Percentiles rank a stretch among this genome's conserved stretches.
phyloP scores from a whole-genome alignment of 2,329 filamentous ascomycete genomes.

The Pseudopithomyces maydicus region DNA sequence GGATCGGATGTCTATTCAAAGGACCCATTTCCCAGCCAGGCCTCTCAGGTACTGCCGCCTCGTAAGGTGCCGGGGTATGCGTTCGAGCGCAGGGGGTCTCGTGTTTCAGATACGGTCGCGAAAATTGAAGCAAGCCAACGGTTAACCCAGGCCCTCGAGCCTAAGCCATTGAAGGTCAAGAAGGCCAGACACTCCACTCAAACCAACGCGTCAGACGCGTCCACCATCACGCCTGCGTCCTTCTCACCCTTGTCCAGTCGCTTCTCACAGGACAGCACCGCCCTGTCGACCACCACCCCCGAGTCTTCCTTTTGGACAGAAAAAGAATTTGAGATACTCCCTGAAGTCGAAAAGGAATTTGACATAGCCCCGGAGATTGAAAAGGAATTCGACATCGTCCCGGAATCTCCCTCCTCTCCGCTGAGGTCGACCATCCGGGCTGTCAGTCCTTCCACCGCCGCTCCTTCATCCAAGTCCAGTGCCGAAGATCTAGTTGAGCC shows the following conservation, averaged over 20 bases:
- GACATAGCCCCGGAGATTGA: conserved; percentile 41
- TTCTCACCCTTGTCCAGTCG: conserved; percentile 44
- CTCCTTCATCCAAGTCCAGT: conserved; percentile 42
- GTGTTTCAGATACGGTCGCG: conserved; percentile 48
- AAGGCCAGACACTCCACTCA: conserved; percentile 45
- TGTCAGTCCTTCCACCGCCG: conserved; percentile 43
- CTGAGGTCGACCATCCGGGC: conserved; percentile 42
- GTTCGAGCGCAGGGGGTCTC: conserved; percentile 44
- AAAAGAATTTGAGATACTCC: conserved; percentile 39
- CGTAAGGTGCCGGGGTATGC: conserved; percentile 43
- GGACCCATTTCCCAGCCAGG: conserved; percentile 45
- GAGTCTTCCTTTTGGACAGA: conserved; percentile 33
- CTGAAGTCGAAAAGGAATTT: conserved; percentile 37
- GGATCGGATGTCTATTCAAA: conserved; percentile 44
- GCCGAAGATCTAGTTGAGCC: conserved; percentile 30
- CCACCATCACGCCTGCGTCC: conserved; percentile 43
- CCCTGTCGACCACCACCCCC: conserved; percentile 43
- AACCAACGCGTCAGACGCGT: conserved; percentile 45
- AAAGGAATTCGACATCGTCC: conserved; percentile 38
- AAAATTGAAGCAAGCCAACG: conserved; percentile 37
- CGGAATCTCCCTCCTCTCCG: conserved; percentile 30
- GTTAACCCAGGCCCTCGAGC: conserved; percentile 30
- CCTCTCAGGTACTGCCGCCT: conserved; percentile 47
- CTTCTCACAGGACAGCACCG: conserved; percentile 46
- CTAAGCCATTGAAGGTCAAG: conserved; percentile 40